Conservation (phyloP, 2,329 filamentous ascomycete species). For the Mariannaea elegans region DNA sequence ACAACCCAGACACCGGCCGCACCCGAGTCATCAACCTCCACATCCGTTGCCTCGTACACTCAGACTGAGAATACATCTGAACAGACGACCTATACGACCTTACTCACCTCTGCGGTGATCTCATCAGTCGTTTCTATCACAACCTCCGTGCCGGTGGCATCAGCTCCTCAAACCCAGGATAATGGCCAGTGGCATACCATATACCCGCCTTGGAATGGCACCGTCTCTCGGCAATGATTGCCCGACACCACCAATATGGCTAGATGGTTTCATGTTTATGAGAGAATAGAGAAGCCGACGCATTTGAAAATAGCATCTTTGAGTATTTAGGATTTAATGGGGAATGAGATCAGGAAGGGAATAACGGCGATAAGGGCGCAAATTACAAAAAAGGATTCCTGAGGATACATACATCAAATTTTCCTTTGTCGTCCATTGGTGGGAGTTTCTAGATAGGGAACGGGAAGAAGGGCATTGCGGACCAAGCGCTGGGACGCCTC, state of each 20-base stretch:
- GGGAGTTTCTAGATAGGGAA: constrained; percentile 27
- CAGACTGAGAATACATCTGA: constrained; percentile 5
- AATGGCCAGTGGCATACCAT: constrained; percentile 57
- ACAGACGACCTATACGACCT: constrained; percentile 27
- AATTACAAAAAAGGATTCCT: constrained; percentile 19
- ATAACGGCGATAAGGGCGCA: constrained; percentile 21
- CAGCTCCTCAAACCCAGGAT: constrained; percentile 46
- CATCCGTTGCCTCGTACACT: background rate
- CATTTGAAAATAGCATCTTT: constrained; percentile 3
- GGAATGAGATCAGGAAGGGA: constrained; percentile 6
- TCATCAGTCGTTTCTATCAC: constrained; percentile 6
- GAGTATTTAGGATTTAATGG: background rate
- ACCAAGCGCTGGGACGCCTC: constrained; percentile 54
- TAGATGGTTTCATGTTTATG: constrained; percentile 9
- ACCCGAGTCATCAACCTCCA: background rate
- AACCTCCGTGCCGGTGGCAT: constrained; percentile 13
- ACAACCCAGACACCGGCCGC: background rate
- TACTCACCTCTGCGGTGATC: constrained; percentile 19
- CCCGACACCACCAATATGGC: background rate
- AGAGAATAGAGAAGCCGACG: constrained; percentile 9
- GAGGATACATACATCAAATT: background rate
- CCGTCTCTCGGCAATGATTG: constrained; percentile 29
- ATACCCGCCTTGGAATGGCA: constrained; percentile 56
- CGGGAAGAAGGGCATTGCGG: constrained; percentile 36
- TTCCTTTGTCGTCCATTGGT: constrained; percentile 20